phyloP scores from a whole-genome alignment of 306 rosid species.

The Aeschynomene evenia region DNA sequence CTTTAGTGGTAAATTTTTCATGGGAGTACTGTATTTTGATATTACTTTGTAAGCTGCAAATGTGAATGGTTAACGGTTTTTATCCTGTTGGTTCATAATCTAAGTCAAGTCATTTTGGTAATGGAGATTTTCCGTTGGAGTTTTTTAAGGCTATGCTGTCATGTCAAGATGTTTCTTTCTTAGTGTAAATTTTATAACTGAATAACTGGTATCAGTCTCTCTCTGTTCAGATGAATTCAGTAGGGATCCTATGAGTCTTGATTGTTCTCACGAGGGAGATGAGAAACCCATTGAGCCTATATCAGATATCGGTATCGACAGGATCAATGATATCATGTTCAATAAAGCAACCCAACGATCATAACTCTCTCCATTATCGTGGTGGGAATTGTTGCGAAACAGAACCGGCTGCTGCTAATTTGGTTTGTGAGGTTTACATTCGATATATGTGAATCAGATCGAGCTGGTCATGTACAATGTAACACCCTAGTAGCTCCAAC shows the following conservation, averaged over 20 bases:
- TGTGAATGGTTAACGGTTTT: neutral
- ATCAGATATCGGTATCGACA: conserved; percentile 61
- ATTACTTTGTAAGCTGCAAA: neutral
- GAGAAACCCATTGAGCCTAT: conserved; percentile 77
- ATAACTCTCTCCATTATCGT: neutral
- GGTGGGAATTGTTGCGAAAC: neutral
- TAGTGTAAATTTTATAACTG: conserved; percentile 4
- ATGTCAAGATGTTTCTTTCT: neutral
- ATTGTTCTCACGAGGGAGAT: conserved; percentile 38
- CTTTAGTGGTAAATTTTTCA: neutral
- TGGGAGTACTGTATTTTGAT: neutral
- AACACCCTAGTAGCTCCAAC: no score
- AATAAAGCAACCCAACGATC: conserved; percentile 29
- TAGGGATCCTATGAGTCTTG: conserved; percentile 55
- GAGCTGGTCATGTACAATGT: conserved; percentile 6
- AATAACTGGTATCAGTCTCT: conserved; percentile 6
- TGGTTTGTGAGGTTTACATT: neutral
- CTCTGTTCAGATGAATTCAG: conserved; percentile 71
- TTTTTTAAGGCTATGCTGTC: neutral
- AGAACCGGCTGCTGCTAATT: conserved; percentile 8
- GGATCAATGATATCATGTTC: conserved; percentile 73
- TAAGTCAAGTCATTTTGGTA: neutral
- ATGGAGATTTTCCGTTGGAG: conserved; percentile 16
- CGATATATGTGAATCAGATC: conserved; percentile 10
- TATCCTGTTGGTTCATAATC: neutral